Evolutionary conservation across 345 rosid genomes (phyloP).

Genomic region (Citrus cavaleriei): DNA sequence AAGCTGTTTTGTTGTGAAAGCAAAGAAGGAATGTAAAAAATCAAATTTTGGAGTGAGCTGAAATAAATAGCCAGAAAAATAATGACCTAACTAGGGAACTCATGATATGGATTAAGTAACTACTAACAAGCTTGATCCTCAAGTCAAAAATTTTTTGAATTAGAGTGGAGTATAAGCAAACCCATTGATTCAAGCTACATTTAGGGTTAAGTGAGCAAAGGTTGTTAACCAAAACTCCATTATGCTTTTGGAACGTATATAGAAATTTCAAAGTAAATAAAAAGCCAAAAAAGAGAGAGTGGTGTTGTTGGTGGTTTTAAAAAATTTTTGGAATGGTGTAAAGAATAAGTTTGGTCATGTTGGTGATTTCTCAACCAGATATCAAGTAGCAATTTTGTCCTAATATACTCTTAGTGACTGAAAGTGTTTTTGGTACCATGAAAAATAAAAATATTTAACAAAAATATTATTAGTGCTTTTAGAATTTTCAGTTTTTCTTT

Average conservation of each 20-base stretch:
- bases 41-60: neutral
- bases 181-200: neutral
- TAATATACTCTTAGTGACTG: neutral
- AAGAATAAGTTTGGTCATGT: neutral
- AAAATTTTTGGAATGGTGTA: neutral
- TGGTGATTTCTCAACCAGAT: neutral
- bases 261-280: neutral
- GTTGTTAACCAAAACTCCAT: neutral
- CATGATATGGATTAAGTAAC: slow-evolving; percentile 27
- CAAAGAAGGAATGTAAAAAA: neutral
- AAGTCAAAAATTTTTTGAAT: slow-evolving; percentile 4
- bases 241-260: neutral
- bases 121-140: slow-evolving; percentile 13
- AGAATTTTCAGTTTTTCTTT: too few species aligned
- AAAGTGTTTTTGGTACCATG: too few species aligned
- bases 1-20: neutral
- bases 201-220: neutral
- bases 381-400: neutral
- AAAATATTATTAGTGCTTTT: too few species aligned
- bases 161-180: slow-evolving; percentile 40
- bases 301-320: neutral
- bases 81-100: slow-evolving; percentile 10
- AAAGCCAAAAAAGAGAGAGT: neutral
- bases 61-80: slow-evolving; percentile 6
- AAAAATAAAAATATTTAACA: too few species aligned